These are phyloP conservation scores for Candida boleticola DNA, from an alignment of 805 yeast species.

Conservation along the genomic window DNA sequence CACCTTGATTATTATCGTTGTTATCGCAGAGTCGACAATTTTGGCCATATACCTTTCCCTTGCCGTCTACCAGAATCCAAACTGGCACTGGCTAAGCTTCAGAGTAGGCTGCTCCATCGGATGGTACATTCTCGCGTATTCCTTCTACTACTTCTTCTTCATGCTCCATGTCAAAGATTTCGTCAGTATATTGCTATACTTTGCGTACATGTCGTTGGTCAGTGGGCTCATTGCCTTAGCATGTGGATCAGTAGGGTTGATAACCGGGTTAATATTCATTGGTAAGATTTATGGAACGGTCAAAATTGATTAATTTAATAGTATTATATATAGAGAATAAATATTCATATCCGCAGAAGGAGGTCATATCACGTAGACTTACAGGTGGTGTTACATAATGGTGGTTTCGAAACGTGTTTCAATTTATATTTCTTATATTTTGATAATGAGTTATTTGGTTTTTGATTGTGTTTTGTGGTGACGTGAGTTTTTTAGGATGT, in stretches of 20 bases:
- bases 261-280: conserved; percentile 66
- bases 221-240: conserved; percentile 62
- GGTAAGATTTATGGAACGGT: conserved; percentile 57
- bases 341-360: background rate
- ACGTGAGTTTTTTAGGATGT: background rate
- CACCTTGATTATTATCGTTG: conserved; percentile 54
- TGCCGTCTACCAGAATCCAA: conserved; percentile 48
- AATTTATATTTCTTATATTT: no score
- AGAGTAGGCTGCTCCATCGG: conserved; percentile 68
- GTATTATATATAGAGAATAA: background rate
- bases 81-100: conserved; percentile 87
- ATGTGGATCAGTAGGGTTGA: conserved; percentile 72
- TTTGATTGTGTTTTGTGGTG: no score
- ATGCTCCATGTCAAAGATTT: conserved; percentile 63
- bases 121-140: conserved; percentile 64
- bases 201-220: conserved; percentile 67
- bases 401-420: no score
- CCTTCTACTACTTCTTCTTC: conserved; percentile 61
- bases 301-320: conserved; percentile 46
- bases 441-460: background rate
- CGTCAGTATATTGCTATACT: conserved; percentile 64
- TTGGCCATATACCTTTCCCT: conserved; percentile 66
- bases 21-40: conserved; percentile 69
- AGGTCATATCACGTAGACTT: background rate
- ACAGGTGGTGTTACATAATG: no score